Conservation (phyloP, 768 basidiomycete species). For the Boletus vinaceobasis region DNA sequence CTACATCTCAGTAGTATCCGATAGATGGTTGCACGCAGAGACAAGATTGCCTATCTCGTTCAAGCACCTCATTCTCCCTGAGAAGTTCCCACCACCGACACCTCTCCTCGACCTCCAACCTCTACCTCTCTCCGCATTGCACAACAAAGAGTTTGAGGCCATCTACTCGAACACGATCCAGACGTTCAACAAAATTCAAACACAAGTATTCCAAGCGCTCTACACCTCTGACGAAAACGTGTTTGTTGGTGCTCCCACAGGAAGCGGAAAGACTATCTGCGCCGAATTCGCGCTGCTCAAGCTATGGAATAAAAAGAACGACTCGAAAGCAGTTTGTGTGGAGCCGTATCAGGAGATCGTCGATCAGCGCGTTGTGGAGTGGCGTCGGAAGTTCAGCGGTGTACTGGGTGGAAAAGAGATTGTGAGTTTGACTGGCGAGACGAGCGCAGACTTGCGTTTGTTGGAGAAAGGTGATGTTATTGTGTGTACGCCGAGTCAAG, state of each 20-base stretch:
- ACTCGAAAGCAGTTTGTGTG: conserved; percentile 85
- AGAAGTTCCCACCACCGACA: conserved; percentile 92
- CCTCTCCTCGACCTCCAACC: conserved; percentile 90
- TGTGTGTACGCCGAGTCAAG: conserved; percentile 90
- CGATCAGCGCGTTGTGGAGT: conserved; percentile 83
- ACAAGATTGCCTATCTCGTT: conserved; percentile 94
- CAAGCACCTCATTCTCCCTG: conserved; percentile 96
- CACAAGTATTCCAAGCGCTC: conserved; percentile 96
- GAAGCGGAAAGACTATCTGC: conserved; percentile 95
- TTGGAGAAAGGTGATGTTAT: conserved; percentile 91
- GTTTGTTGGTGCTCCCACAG: conserved; percentile 94
- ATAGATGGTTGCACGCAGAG: conserved; percentile 94
- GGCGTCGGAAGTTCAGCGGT: conserved; percentile 77
- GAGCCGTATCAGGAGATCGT: conserved; percentile 99
- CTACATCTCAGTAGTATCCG: conserved; percentile 92
- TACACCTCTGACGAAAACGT: conserved; percentile 97
- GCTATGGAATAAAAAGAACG: conserved; percentile 88
- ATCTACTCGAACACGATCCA: conserved; percentile 79
- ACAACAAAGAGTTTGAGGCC: conserved; percentile 88
- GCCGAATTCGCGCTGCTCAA: conserved; percentile 94
- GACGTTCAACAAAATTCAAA: conserved; percentile 98
- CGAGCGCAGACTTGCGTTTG: conserved; percentile 83
- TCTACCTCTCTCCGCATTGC: conserved; percentile 84
- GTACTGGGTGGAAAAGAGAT: conserved; percentile 93
- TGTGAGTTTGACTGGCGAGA: conserved; percentile 90